Conservation (phyloP, 2,329 filamentous ascomycete species). For the Trichophyton benhamiae region DNA sequence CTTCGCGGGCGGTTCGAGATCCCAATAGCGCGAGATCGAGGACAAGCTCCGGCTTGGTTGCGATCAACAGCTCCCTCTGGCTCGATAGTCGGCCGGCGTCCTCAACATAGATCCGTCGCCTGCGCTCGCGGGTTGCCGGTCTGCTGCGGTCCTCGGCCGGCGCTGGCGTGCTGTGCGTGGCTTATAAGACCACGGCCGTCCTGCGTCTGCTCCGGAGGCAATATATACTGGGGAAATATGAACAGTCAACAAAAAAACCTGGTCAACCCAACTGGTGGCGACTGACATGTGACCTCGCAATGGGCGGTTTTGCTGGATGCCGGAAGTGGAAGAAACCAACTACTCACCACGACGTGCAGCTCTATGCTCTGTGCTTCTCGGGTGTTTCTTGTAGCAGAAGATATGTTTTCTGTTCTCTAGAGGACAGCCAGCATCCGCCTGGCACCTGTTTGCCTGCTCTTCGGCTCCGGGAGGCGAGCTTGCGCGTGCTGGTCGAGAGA, state of each 20-base stretch:
- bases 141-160: not conserved
- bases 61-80: not conserved
- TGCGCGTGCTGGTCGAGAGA: too few relatives aligned
- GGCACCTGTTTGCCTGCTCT: too few relatives aligned
- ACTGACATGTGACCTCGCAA: not conserved
- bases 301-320: not conserved
- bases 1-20: not conserved
- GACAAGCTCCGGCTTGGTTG: not conserved
- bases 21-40: not conserved
- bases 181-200: not conserved
- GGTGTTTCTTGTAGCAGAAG: too few relatives aligned
- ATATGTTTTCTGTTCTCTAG: too few relatives aligned
- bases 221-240: not conserved
- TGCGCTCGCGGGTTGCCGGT: not conserved
- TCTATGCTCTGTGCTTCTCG: too few relatives aligned
- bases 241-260: conserved; percentile 3
- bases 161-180: not conserved
- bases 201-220: not conserved
- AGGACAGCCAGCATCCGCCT: too few relatives aligned
- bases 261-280: not conserved
- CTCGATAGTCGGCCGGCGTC: not conserved
- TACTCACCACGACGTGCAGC: not conserved
- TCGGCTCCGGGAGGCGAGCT: too few relatives aligned
- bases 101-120: conserved; percentile 1
- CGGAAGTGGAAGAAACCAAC: not conserved